Percentiles rank a stretch among this genome's conserved stretches.
Conservation (phyloP, 805 yeast genomes). For the Cyberlindnera nakhonratchasimensis region DNA sequence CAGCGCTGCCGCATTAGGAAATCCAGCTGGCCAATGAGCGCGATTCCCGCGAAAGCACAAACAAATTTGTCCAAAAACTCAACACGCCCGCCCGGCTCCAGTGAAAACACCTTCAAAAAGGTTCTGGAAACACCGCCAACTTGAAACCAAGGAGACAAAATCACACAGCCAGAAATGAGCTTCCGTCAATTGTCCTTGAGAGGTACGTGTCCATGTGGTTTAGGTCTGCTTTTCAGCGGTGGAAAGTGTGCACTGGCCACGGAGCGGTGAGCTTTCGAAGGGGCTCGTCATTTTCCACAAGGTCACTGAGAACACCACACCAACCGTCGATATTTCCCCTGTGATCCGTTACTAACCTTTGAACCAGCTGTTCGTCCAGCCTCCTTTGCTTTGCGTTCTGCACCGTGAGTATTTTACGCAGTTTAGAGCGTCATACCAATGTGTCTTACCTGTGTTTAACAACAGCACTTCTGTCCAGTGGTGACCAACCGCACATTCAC, state of each 20-base stretch:
- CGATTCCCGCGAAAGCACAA: conserved; percentile 5
- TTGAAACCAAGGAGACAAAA: background rate
- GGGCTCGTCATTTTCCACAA: too few species aligned
- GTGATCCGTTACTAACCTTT: conserved; percentile 1
- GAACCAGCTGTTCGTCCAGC: conserved; percentile 25
- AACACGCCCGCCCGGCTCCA: background rate
- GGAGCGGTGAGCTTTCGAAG: background rate
- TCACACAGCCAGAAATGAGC: conserved; percentile 14
- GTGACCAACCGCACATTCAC: too few species aligned
- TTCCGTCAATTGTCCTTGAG: conserved; percentile 30
- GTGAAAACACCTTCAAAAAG: conserved; percentile 4
- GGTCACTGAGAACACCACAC: background rate
- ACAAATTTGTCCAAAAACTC: conserved; percentile 12
- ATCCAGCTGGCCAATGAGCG: conserved; percentile 12
- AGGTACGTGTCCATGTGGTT: too few species aligned
- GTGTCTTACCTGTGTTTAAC: too few species aligned
- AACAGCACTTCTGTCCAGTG: too few species aligned
- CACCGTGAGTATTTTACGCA: conserved; percentile 23
- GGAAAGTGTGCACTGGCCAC: background rate
- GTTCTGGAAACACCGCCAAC: background rate
- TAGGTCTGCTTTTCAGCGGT: background rate
- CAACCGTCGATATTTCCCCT: background rate
- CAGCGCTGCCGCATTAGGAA: conserved; percentile 6
- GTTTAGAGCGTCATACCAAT: too few species aligned
- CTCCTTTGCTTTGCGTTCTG: conserved; percentile 34